Base-by-base conservation (phyloP, 371 early-diverging fungal genomes). In the Actinomucor elegans region DNA sequence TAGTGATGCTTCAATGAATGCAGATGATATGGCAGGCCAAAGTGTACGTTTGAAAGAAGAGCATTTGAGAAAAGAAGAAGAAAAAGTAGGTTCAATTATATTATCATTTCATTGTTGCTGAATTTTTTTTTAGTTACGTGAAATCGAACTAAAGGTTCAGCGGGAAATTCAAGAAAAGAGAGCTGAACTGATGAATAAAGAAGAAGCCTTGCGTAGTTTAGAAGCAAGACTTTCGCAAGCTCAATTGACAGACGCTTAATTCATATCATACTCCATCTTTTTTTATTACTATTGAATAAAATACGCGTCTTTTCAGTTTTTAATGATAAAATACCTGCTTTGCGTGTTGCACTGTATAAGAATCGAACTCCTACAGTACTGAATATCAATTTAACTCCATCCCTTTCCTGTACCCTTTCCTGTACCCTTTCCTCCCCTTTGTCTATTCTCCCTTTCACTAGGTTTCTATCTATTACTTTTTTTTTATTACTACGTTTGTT, bases 1-100 rank as follows among this genome's bases (percentile, higher is more conserved):
- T 41, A 65, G 74, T 40, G 75, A 74, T 60, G 59, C 66, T 27
- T 66, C 69, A 7, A 44, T 74, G 53, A 74, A 79, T 47, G 69
- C 73, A 18, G 82, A 81, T 40, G 79, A 81, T 55, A 71, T 77
- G 68, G 78, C 80, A 40, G 63, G 66, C 33, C 74, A 73, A 53
- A 75, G 73, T 54, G 80, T 62, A 26, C 53, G 68, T 54, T 43
- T 83, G 60, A 84, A 79, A 63, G 83, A 85, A 51, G 87, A 84
- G 41, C 83, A 83, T 46, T 58, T 81, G 38, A 73, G 71, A 48
- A 79, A 80, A 57, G 87, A 85, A 61, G 83, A 85, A 55, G 83
- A 81, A 47, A 84, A 81, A 67, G 80, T 80, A 71, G 51, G 4
- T 3, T 21, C 2, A 1, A 40, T 9, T 7, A 37, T 15, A 18